Conservation (phyloP, 2,329 filamentous ascomycete species). For the Apiospora hydei region DNA sequence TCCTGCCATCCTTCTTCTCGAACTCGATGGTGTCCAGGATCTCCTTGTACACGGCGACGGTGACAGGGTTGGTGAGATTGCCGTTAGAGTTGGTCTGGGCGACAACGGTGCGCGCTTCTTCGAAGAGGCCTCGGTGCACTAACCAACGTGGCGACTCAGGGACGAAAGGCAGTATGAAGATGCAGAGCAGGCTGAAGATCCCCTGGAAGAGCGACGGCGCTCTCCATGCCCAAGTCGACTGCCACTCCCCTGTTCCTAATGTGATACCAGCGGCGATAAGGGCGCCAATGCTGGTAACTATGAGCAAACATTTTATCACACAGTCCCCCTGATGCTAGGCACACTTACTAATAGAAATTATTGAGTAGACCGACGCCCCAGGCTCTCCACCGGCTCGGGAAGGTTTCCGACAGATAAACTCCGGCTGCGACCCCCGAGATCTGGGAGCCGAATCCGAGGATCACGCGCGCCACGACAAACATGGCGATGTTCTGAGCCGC, state of each 20-base stretch:
- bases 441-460: conserved; percentile 53
- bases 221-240: conserved; percentile 55
- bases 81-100: conserved; percentile 52
- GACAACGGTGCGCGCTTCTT: conserved; percentile 48
- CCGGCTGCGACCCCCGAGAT: conserved; percentile 52
- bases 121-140: conserved; percentile 46
- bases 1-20: conserved; percentile 46
- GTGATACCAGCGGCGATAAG: conserved; percentile 54
- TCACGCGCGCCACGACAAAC: conserved; percentile 56
- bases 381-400: conserved; percentile 51
- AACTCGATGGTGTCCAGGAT: conserved; percentile 53
- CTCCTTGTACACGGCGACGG: conserved; percentile 50
- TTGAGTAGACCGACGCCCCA: conserved; percentile 40
- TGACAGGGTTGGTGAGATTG: conserved; percentile 45
- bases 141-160: conserved; percentile 56
- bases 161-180: conserved; percentile 51
- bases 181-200: conserved; percentile 46
- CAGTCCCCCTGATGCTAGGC: background rate
- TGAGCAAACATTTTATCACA: background rate
- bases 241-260: conserved; percentile 48
- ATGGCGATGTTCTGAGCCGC: conserved; percentile 59
- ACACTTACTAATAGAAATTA: conserved; percentile 39
- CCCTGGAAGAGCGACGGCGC: conserved; percentile 52
- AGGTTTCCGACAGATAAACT: conserved; percentile 58
- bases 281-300: conserved; percentile 39